Percentiles rank a stretch among this genome's conserved stretches.
Evolutionary conservation across 192 early-diverging fungal genomes (phyloP).

Genomic region (Anaeromyces robustus): DNA sequence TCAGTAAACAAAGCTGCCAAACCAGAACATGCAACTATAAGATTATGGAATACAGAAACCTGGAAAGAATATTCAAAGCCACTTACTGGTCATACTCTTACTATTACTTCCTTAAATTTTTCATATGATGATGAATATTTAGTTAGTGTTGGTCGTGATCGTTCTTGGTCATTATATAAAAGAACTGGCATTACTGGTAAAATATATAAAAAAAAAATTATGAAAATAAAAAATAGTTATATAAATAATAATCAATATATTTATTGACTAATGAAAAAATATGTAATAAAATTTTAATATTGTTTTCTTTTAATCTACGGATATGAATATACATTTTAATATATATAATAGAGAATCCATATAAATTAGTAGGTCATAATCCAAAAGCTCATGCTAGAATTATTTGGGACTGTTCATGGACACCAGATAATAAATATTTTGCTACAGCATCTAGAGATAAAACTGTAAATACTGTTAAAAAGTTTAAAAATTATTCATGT

Average conservation of each 20-base stretch:
- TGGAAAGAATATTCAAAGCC: slow-evolving; percentile 51
- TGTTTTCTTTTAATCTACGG: no score
- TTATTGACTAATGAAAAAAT: no score
- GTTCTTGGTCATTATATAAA: slow-evolving; percentile 70
- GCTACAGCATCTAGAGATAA: slow-evolving; percentile 89
- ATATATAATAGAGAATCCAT: slow-evolving; percentile 16
- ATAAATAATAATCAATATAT: no score
- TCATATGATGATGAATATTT: slow-evolving; percentile 55
- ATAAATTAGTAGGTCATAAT: slow-evolving; percentile 29
- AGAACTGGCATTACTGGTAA: slow-evolving; percentile 14
- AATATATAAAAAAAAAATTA: no score
- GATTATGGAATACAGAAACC: slow-evolving; percentile 47
- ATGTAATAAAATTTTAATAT: no score
- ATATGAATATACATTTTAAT: not conserved
- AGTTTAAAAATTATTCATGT: not conserved
- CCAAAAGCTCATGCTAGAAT: slow-evolving; percentile 80
- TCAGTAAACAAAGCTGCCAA: slow-evolving; percentile 59
- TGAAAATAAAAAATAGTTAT: no score
- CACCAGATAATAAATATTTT: slow-evolving; percentile 59
- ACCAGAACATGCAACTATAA: slow-evolving; percentile 54
- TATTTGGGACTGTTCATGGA: slow-evolving; percentile 82
- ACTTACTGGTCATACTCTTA: slow-evolving; percentile 56
- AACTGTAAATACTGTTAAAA: slow-evolving; percentile 19
- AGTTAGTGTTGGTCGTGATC: slow-evolving; percentile 71
- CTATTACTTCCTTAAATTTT: slow-evolving; percentile 69